These are phyloP conservation scores for Lentithecium fluviatile DNA, from an alignment of 495 filamentous ascomycete species.

Conservation along the genomic window DNA sequence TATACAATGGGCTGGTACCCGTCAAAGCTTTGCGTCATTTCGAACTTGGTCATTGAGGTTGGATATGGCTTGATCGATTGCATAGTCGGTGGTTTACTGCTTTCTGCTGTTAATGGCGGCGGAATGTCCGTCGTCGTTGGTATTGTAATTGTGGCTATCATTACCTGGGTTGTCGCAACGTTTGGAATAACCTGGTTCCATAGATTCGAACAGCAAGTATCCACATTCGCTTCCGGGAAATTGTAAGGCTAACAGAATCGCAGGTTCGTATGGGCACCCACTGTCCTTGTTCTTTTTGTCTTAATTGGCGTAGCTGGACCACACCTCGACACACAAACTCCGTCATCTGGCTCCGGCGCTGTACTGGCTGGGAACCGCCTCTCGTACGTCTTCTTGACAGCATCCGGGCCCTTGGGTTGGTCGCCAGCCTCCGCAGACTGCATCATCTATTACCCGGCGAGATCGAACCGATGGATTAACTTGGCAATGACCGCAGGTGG, in stretches of 20 bases:
- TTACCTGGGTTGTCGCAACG: conserved; percentile 30
- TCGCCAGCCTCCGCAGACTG: conserved; percentile 33
- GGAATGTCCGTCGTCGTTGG: conserved; percentile 35
- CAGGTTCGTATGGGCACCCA: conserved; percentile 29
- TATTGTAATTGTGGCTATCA: conserved; percentile 33
- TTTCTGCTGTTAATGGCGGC: conserved; percentile 48
- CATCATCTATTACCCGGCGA: conserved; percentile 35
- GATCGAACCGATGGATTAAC: conserved; percentile 18
- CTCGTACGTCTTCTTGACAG: conserved; percentile 32
- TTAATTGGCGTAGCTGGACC: conserved; percentile 35
- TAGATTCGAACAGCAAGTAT: conserved; percentile 29
- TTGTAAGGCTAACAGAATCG: neutral
- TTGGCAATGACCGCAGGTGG: conserved; percentile 29
- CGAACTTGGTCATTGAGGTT: conserved; percentile 35
- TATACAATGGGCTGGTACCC: conserved; percentile 37
- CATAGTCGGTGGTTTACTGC: conserved; percentile 53
- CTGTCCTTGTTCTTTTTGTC: conserved; percentile 33
- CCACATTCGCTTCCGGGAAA: neutral
- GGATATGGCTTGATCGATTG: conserved; percentile 32
- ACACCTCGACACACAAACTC: conserved; percentile 30
- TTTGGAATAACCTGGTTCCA: conserved; percentile 37
- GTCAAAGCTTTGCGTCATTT: conserved; percentile 31
- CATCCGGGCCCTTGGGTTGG: conserved; percentile 31
- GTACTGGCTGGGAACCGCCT: conserved; percentile 30
- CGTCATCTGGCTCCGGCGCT: conserved; percentile 22